These are phyloP conservation scores for Leptographium radiaticola DNA, from an alignment of 2,329 filamentous ascomycete genomes.

Conservation along the genomic window DNA sequence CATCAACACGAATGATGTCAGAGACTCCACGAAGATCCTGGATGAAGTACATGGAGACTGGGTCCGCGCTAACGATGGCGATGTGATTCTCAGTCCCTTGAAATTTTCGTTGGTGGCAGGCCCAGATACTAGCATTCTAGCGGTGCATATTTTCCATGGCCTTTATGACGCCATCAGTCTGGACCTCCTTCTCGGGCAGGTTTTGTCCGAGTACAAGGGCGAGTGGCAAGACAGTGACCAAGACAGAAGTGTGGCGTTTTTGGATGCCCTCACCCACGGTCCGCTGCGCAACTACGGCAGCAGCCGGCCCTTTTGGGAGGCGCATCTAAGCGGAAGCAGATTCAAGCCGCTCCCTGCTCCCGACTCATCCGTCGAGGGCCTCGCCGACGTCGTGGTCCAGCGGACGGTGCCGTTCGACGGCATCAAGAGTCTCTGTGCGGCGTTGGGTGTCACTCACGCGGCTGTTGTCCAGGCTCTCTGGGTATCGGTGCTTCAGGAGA, in stretches of 20 bases:
- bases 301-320: constrained; percentile 52
- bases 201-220: constrained; percentile 38
- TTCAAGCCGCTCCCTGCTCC: constrained; percentile 12
- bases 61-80: constrained; percentile 35
- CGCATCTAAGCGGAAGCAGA: constrained; percentile 31
- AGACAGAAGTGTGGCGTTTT: constrained; percentile 40
- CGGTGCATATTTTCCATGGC: constrained; percentile 68
- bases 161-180: constrained; percentile 80
- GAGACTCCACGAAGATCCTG: constrained; percentile 21
- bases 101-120: constrained; percentile 29
- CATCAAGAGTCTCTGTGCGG: constrained; percentile 40
- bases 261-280: constrained; percentile 55
- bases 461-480: constrained; percentile 66
- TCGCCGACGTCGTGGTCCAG: constrained; percentile 11
- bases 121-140: constrained; percentile 25
- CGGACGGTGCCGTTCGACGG: constrained; percentile 22
- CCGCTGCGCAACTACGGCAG: constrained; percentile 39
- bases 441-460: constrained; percentile 63
- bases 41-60: constrained; percentile 31
- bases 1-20: constrained; percentile 14
- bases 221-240: constrained; percentile 6
- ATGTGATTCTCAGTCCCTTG: constrained; percentile 36
- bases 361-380: not conserved
- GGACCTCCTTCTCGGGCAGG: constrained; percentile 46
- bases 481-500: constrained; percentile 45